These are phyloP conservation scores for Pyrenochaeta sp. DNA, from an alignment of 2,329 filamentous ascomycete genomes.

Conservation along the genomic window DNA sequence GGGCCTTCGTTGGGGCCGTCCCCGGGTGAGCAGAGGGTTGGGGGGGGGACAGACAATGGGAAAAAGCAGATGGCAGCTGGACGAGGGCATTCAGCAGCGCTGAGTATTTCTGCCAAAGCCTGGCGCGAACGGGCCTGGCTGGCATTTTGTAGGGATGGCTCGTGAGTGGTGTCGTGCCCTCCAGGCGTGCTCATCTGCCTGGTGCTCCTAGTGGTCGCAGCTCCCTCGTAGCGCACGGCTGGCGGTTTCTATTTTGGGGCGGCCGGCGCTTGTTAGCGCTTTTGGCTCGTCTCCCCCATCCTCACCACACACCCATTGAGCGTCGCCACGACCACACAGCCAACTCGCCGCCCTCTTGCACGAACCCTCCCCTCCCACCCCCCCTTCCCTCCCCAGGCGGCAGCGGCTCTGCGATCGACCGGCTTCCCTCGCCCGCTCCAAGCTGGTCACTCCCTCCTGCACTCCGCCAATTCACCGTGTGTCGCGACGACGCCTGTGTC, in stretches of 20 bases:
- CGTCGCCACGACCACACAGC: conserved; percentile 21
- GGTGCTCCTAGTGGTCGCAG: conserved; percentile 25
- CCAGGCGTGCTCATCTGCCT: conserved; percentile 3
- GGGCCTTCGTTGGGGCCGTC: conserved; percentile 18
- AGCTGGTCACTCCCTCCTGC: conserved; percentile 27
- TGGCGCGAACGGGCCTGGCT: not conserved
- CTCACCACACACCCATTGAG: conserved; percentile 32
- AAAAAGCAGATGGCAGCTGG: not conserved
- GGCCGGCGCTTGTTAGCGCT: conserved; percentile 22
- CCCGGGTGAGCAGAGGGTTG: conserved; percentile 15
- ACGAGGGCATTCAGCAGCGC: not conserved
- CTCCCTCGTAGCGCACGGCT: conserved; percentile 4
- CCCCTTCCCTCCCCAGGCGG: conserved; percentile 32
- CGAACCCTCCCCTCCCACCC: conserved; percentile 19
- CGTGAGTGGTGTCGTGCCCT: conserved; percentile 4
- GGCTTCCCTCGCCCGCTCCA: conserved; percentile 29
- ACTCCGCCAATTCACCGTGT: conserved; percentile 2
- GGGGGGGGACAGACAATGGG: not conserved
- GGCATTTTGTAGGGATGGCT: conserved; percentile 2
- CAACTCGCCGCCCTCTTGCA: conserved; percentile 19
- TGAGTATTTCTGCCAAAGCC: not conserved
- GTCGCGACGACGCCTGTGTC: conserved; percentile 17
- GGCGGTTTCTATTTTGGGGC: conserved; percentile 15
- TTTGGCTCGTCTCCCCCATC: conserved; percentile 28
- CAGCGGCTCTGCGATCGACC: conserved; percentile 35